Conservation (phyloP, 192 early-diverging fungal genomes). For the Rhizoclosmatium globosum region DNA sequence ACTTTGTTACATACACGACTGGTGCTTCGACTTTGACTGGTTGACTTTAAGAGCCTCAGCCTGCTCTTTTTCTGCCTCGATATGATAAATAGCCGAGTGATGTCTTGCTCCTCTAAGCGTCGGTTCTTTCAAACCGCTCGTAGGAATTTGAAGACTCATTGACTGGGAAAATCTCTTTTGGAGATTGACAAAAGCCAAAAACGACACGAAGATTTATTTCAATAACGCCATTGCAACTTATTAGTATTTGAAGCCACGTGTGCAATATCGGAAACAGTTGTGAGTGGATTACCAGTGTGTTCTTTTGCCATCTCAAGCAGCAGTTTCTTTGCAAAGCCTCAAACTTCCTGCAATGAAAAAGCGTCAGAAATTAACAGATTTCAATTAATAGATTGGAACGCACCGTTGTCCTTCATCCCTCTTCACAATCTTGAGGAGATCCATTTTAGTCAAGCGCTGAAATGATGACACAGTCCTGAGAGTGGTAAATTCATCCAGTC, state of each 20-base stretch:
- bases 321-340: not conserved
- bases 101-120: not conserved
- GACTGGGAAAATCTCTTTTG: not conserved
- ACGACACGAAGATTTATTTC: not conserved
- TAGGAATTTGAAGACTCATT: not conserved
- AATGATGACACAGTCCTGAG: not conserved
- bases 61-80: not conserved
- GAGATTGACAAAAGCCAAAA: not conserved
- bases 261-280: conserved; percentile 1
- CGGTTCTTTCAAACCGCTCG: not conserved
- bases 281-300: conserved; percentile 7
- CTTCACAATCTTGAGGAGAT: conserved; percentile 13
- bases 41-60: not conserved
- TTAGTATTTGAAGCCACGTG: not conserved
- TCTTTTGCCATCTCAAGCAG: conserved; percentile 26
- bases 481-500: conserved; percentile 27
- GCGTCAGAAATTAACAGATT: not conserved
- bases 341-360: conserved; percentile 17
- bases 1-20: not conserved
- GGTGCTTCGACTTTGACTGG: not conserved
- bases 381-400: not conserved
- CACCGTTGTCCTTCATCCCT: not conserved
- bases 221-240: conserved; percentile 7
- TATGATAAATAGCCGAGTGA: not conserved
- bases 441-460: not conserved